Evolutionary conservation across 805 yeast species (phyloP).

Genomic region (Yarrowia keelungensis): DNA sequence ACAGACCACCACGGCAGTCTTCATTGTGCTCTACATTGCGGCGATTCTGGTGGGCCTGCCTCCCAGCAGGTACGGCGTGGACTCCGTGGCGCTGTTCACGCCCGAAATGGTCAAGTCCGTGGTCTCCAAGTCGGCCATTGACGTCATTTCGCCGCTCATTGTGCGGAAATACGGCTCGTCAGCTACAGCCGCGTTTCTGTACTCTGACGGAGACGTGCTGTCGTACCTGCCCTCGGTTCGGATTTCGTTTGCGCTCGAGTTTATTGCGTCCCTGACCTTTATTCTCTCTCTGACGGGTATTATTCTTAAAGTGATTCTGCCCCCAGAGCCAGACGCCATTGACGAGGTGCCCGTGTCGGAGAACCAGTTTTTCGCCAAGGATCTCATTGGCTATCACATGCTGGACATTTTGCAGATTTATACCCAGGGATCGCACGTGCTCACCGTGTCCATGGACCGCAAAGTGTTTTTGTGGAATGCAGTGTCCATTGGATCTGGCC

Average conservation of each 20-base stretch:
- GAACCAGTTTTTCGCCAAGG: constrained; percentile 51
- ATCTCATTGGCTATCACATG: constrained; percentile 59
- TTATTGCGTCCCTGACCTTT: constrained; percentile 59
- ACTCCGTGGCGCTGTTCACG: constrained; percentile 24
- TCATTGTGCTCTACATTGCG: constrained; percentile 33
- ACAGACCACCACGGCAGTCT: constrained; percentile 10
- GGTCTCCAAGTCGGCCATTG: constrained; percentile 2
- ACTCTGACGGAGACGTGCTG: constrained; percentile 24
- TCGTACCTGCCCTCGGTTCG: constrained; percentile 35
- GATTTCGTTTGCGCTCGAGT: constrained; percentile 55
- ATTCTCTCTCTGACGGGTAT: constrained; percentile 59
- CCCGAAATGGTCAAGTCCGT: constrained; percentile 16
- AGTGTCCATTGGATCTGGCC: constrained; percentile 15
- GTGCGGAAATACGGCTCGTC: constrained; percentile 24
- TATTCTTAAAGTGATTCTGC: constrained; percentile 54
- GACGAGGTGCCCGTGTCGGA: constrained; percentile 43
- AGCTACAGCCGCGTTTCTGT: constrained; percentile 23
- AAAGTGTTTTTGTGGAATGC: constrained; percentile 70
- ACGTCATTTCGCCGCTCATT: constrained; percentile 30
- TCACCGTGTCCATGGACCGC: constrained; percentile 78
- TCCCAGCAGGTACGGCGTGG: constrained; percentile 29
- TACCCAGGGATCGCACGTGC: constrained; percentile 51
- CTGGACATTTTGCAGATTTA: constrained; percentile 66
- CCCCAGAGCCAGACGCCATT: constrained; percentile 43
- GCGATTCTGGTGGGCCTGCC: constrained; percentile 28